phyloP scores from a whole-genome alignment of 768 basidiomycete species.

The Pleurotus platypus region DNA sequence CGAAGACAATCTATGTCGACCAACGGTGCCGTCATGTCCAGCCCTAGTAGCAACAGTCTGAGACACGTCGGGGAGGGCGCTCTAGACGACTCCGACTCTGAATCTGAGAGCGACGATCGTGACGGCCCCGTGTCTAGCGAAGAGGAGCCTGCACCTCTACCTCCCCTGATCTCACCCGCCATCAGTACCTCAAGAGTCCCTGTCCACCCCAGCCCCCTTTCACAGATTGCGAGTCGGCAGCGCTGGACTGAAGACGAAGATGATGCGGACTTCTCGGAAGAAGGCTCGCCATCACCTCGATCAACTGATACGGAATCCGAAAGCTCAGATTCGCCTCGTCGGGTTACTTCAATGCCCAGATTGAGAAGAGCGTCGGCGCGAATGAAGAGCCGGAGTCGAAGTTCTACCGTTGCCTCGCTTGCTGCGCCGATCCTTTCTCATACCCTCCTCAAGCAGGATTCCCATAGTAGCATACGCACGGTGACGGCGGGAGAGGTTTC shows the following conservation, averaged over 20 bases:
- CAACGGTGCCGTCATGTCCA: conserved; percentile 24
- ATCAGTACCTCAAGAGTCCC: conserved; percentile 23
- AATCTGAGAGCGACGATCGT: conserved; percentile 33
- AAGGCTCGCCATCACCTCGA: conserved; percentile 59
- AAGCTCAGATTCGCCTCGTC: conserved; percentile 27
- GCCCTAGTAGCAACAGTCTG: conserved; percentile 39
- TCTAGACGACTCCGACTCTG: conserved; percentile 75
- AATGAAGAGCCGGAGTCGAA: conserved; percentile 50
- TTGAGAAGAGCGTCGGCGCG: conserved; percentile 28
- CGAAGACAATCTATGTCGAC: conserved; percentile 42
- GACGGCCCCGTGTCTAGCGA: conserved; percentile 29
- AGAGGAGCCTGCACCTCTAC: conserved; percentile 22
- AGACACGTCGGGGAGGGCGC: conserved; percentile 76
- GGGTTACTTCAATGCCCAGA: conserved; percentile 28
- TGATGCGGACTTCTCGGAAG: conserved; percentile 28
- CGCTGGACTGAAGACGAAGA: conserved; percentile 53
- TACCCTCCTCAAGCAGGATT: conserved; percentile 43
- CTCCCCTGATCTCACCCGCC: conserved; percentile 29
- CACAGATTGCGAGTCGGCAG: conserved; percentile 49
- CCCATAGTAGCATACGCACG: conserved; percentile 68
- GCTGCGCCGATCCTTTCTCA: conserved; percentile 32
- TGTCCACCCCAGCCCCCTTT: conserved; percentile 64
- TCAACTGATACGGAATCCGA: conserved; percentile 64
- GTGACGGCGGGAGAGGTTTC: conserved; percentile 56
- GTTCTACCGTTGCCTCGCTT: conserved; percentile 64